A percentile compares a stretch with the other conserved stretches of the same genome.
Evolutionary conservation across 257 asterid genomes (phyloP).

Genomic region (Fraxinus pennsylvanica): DNA sequence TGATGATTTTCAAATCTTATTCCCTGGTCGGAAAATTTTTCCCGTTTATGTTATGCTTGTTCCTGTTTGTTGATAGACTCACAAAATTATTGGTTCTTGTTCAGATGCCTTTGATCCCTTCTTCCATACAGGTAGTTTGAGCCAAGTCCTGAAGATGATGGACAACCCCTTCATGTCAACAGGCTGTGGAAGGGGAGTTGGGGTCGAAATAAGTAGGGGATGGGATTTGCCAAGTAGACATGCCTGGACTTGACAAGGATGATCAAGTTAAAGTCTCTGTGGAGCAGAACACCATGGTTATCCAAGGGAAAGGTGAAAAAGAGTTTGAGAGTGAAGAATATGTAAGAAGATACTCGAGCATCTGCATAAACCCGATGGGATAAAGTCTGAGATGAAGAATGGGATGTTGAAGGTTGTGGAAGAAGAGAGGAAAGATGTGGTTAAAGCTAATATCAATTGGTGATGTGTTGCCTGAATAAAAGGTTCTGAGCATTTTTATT

Average conservation of each 20-base stretch:
- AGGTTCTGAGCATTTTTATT: no score
- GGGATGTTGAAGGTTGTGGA: constrained; percentile 43
- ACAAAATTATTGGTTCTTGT: neutral
- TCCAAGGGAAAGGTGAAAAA: constrained; percentile 37
- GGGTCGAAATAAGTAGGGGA: constrained; percentile 23
- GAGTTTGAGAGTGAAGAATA: constrained; percentile 34
- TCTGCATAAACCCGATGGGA: constrained; percentile 33
- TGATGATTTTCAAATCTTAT: constrained; percentile 31
- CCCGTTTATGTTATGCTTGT: neutral
- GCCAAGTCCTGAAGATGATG: constrained; percentile 70
- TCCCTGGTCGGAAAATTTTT: constrained; percentile 27
- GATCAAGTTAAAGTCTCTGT: constrained; percentile 43
- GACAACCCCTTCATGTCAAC: constrained; percentile 30
- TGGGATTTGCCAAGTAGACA: constrained; percentile 47
- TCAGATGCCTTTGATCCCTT: constrained; percentile 68
- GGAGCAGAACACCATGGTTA: constrained; percentile 40
- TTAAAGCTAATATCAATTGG: constrained; percentile 30
- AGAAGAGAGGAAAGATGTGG: constrained; percentile 41
- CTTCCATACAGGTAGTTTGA: constrained; percentile 56
- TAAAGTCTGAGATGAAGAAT: constrained; percentile 53
- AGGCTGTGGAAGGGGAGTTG: constrained; percentile 4
- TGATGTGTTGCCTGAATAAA: neutral
- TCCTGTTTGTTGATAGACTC: neutral
- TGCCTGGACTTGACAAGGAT: constrained; percentile 53
- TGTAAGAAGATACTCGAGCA: constrained; percentile 31